A percentile compares a stretch with the other conserved stretches of the same genome.
Evolutionary conservation across 2,329 filamentous ascomycete species (phyloP).

Genomic region (Aspergillus fumigatiaffinis): DNA sequence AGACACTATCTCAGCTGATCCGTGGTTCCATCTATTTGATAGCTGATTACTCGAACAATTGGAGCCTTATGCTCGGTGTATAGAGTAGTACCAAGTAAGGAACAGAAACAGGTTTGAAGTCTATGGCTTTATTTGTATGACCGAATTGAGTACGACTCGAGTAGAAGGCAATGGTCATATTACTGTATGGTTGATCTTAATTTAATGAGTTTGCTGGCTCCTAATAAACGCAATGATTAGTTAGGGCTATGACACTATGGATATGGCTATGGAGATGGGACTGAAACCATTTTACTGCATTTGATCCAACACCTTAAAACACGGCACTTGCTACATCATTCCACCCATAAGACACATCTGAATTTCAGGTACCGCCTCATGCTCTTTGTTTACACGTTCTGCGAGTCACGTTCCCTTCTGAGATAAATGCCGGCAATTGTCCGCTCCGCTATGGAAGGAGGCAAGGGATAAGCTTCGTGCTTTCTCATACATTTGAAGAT

Average conservation of each 20-base stretch:
- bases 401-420: neutral
- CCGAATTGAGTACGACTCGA: neutral
- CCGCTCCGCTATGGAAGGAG: neutral
- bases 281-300: no score
- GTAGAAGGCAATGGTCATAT: neutral
- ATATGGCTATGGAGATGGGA: no score
- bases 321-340: no score
- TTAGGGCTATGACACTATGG: neutral
- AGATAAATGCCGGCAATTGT: neutral
- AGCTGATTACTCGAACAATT: neutral
- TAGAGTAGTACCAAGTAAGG: neutral
- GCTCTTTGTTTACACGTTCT: neutral
- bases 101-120: neutral
- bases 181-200: neutral
- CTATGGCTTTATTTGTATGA: neutral
- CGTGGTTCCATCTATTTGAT: neutral
- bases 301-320: no score
- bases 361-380: no score
- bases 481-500: neutral
- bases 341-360: no score
- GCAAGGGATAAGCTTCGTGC: neutral
- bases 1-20: neutral
- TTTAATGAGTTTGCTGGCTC: neutral
- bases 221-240: neutral
- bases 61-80: neutral